Base-by-base conservation (phyloP, 2,329 filamentous ascomycete genomes). In the Claviceps paspali region DNA sequence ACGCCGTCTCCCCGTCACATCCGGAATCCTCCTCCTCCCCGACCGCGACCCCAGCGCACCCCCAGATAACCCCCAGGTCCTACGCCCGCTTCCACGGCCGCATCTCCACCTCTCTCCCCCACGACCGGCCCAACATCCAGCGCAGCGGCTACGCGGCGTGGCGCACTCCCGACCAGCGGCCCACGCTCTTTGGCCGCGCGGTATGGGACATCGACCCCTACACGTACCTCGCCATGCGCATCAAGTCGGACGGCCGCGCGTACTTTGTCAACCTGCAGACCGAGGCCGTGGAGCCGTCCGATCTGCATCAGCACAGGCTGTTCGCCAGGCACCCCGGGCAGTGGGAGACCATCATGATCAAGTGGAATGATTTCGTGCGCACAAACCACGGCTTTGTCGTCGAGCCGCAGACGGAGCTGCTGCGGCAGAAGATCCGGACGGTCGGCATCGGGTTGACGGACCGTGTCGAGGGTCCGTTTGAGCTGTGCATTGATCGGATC, bases 191-290 rank as follows among this genome's bases (percentile, higher is more conserved):
- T 51, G 91, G 91, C 29, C 79, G 78, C 39, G 67, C 82, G 24
- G 63, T 85, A 17, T 95, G 85, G 84, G 80, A 96, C 53, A 79
- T 95, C 36, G 87, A 94, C 51, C 78, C 82, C 3, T 96, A 93
- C 60, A 64, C 71, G 10, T 95, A 86, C 59, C 76, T 98, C 8
- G 88, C 85, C 0, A 60, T 98, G 51, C 79, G 87, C 11, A 70
- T 98, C 49, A 91, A 86, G 56, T 88, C 83, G 3, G 91, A 96
- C 53, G 87, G 86, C 12, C 70, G 91, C 41, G 81, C 83, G 50
- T 98, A 96, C 63, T 84, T 94, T 40, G 76, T 98, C 51, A 98
- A 98, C 58, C 65, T 98, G 12, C 91, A 96, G 64, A 94, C 87
- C 3, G 88, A 98, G 53, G 83, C 82, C 2, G 79, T 98, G 38